Conservation (phyloP, 352 stramenopile genomes). For the Pythium diclinum region DNA sequence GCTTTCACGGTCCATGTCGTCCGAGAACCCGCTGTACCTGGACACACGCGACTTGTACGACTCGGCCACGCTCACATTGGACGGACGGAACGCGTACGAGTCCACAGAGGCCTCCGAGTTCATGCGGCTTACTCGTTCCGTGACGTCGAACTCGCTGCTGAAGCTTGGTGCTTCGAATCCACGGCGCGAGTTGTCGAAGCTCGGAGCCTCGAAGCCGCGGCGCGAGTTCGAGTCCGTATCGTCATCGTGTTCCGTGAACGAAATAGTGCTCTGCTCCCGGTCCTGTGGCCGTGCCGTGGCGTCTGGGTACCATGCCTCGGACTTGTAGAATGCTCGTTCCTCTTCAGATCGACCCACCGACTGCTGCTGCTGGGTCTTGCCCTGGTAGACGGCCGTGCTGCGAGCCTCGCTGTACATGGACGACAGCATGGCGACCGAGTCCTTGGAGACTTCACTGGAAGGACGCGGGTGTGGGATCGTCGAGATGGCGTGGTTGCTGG, state of each 20-base stretch:
- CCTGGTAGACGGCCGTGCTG: slow-evolving; percentile 13
- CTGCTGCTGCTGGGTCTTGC: slow-evolving; percentile 27
- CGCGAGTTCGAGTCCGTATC: not conserved
- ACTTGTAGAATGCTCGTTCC: slow-evolving; percentile 26
- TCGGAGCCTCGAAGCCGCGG: not conserved
- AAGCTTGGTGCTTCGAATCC: slow-evolving; percentile 17
- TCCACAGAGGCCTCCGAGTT: slow-evolving; percentile 69
- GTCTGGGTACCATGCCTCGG: slow-evolving; percentile 17
- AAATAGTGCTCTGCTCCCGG: slow-evolving; percentile 24
- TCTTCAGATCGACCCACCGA: slow-evolving; percentile 21
- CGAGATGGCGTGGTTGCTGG: slow-evolving; percentile 21
- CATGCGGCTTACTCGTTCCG: slow-evolving; percentile 43
- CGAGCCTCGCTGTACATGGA: slow-evolving; percentile 36
- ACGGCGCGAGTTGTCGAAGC: slow-evolving; percentile 3
- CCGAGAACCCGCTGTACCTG: slow-evolving; percentile 37
- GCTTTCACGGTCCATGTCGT: slow-evolving; percentile 33
- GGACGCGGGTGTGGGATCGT: slow-evolving; percentile 8
- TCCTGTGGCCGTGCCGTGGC: slow-evolving; percentile 25
- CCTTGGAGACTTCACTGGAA: slow-evolving; percentile 1
- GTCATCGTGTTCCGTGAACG: slow-evolving; percentile 9
- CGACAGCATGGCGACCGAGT: slow-evolving; percentile 38
- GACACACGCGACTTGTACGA: slow-evolving; percentile 69
- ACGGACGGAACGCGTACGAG: slow-evolving; percentile 63
- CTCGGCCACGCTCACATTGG: slow-evolving; percentile 43
- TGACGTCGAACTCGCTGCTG: slow-evolving; percentile 13